These are phyloP conservation scores for Lodderomyces margitis DNA, from an alignment of 1,139 yeast species.

Conservation along the genomic window DNA sequence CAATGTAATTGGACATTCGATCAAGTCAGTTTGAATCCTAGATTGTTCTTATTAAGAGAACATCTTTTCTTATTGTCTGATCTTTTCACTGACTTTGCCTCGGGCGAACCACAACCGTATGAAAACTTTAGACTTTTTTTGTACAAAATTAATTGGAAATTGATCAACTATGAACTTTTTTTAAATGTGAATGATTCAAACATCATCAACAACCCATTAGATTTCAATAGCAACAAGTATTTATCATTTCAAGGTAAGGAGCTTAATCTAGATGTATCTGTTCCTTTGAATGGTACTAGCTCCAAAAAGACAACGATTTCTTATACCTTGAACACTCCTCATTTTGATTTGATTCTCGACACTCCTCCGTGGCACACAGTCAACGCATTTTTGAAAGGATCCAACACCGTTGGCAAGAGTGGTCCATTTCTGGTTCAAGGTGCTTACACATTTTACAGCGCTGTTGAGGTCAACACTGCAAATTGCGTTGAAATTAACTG, in stretches of 20 bases:
- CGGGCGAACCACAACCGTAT: constrained; percentile 72
- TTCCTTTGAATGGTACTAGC: constrained; percentile 65
- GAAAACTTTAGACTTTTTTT: constrained; percentile 71
- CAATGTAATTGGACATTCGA: constrained; percentile 65
- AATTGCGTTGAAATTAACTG: constrained; percentile 70
- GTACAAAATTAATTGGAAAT: constrained; percentile 61
- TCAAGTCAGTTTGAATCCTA: constrained; percentile 51
- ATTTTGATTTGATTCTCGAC: constrained; percentile 60
- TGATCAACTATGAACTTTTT: constrained; percentile 55
- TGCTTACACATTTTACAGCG: constrained; percentile 58
- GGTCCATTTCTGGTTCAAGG: constrained; percentile 63
- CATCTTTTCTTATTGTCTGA: constrained; percentile 78
- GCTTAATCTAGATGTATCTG: constrained; percentile 43
- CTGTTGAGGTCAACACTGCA: constrained; percentile 61
- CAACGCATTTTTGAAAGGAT: constrained; percentile 62
- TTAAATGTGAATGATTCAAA: constrained; percentile 84
- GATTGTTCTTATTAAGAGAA: constrained; percentile 74
- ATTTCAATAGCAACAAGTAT: constrained; percentile 75
- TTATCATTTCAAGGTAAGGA: constrained; percentile 68
- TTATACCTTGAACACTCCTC: constrained; percentile 56
- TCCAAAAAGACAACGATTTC: constrained; percentile 55
- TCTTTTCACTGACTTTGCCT: constrained; percentile 68
- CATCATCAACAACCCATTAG: constrained; percentile 85
- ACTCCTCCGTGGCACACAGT: constrained; percentile 93
- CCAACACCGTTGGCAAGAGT: constrained; percentile 63